Evolutionary conservation across 2,329 filamentous ascomycete genomes (phyloP), one percentile per base, ranked within the genome.

Genomic region (Penicillium fuscoglaucum): DNA sequence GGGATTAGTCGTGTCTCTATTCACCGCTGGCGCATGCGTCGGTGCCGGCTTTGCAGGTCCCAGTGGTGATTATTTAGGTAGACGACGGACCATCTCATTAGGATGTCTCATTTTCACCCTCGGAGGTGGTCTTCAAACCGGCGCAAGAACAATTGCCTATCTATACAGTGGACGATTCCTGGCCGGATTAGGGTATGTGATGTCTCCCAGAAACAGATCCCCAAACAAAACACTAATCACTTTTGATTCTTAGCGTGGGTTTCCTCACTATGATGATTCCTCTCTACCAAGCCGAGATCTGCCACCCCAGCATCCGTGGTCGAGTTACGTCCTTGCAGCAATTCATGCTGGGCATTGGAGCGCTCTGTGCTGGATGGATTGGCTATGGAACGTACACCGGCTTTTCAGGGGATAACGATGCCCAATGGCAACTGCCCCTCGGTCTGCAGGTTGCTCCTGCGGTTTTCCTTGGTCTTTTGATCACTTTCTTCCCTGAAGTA

Each of bases 261-360:
- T 78, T 85, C 55, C 75, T 88, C 8, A 81, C 81, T 62, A 87
- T 87, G 84, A 84, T 87, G 61, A 78, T 88, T 39, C 86, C 90
- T 2, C 74, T 93, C 0, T 93, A 92, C 71, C 90, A 93, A 70
- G 89, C 88, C 24, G 90, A 95, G 69, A 82, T 93, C 26, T 87
- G 88, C 4, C 90, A 93, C 70, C 90, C 90, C 1, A 83, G 82
- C 58, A 93, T 93, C 67, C 84, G 90, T 72, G 90, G 90, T 13
- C 80, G 87, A 61, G 83, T 95, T 33, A 92, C 89, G 0, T 84
- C 86, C 31, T 79, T 93, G 4, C 90, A 93, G 72, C 90, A 93
- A 67, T 92, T 93, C 70, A 93, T 93, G 89, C 73, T 93, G 52
- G 90, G 90, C 1, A 83, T 93, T 29, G 90, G 90, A 57, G 79